Percentiles rank a stretch among this genome's conserved stretches.
These are phyloP conservation scores for Linnemannia zychae DNA, from an alignment of 192 early-diverging fungal species.

Conservation along the genomic window DNA sequence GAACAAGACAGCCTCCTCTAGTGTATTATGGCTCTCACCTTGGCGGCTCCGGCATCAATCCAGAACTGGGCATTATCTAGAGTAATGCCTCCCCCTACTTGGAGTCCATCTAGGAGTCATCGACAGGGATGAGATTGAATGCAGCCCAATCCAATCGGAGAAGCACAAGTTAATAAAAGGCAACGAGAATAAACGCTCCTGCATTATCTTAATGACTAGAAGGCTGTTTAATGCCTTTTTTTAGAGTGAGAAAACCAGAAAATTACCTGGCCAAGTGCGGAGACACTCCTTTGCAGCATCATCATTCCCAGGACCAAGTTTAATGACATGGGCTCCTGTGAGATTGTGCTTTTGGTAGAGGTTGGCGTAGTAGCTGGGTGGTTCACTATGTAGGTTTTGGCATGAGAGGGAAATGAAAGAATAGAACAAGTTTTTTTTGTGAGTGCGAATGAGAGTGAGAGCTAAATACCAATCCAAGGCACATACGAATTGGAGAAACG, in stretches of 20 bases:
- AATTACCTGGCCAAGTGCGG: slow-evolving; percentile 82
- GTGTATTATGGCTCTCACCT: slow-evolving; percentile 61
- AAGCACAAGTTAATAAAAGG: neutral
- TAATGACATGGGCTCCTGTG: slow-evolving; percentile 94
- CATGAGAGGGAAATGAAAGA: neutral
- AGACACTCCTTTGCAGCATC: slow-evolving; percentile 88
- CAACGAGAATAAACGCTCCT: neutral
- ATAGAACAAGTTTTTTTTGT: slow-evolving; percentile 9
- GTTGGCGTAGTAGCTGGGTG: slow-evolving; percentile 84
- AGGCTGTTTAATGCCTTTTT: neutral
- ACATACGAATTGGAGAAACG: neutral
- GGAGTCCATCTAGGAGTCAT: slow-evolving; percentile 69
- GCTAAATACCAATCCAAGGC: neutral
- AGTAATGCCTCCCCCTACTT: slow-evolving; percentile 96
- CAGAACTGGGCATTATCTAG: slow-evolving; percentile 89
- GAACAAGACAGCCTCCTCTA: slow-evolving; percentile 5
- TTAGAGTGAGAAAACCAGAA: neutral
- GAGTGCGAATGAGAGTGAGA: neutral
- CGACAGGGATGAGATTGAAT: neutral
- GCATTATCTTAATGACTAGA: slow-evolving; percentile 6
- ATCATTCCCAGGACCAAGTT: slow-evolving; percentile 91
- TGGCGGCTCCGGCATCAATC: slow-evolving; percentile 88
- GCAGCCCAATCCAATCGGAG: neutral
- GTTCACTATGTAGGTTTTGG: slow-evolving; percentile 60
- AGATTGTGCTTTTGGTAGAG: slow-evolving; percentile 83